These are phyloP conservation scores for Xylaria sp. DNA, from an alignment of 2,329 filamentous ascomycete genomes.

Conservation along the genomic window DNA sequence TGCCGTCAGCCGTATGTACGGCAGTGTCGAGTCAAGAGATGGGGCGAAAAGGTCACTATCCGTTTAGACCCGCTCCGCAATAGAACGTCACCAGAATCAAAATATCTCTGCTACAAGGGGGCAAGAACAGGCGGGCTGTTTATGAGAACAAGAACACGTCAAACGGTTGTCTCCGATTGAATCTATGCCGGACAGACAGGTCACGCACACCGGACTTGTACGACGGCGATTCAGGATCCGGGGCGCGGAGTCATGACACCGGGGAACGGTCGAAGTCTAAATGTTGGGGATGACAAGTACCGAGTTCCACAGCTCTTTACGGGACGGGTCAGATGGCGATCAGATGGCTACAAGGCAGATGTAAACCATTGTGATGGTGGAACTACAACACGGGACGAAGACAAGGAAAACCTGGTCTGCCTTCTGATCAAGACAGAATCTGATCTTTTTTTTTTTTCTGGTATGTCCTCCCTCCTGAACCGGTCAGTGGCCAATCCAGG, in stretches of 20 bases:
- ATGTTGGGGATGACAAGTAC: conserved; percentile 4
- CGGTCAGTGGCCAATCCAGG: background rate
- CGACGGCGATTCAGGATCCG: conserved; percentile 16
- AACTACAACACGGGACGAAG: background rate
- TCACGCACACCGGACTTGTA: conserved; percentile 1
- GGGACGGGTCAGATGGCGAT: background rate
- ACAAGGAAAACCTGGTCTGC: background rate
- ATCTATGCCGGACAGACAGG: background rate
- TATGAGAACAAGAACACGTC: background rate
- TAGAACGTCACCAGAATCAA: background rate
- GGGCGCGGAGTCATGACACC: conserved; percentile 12
- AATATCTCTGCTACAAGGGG: background rate
- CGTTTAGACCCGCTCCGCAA: conserved; percentile 21
- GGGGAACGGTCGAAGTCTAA: conserved; percentile 11
- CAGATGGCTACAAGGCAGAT: background rate
- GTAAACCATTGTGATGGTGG: background rate
- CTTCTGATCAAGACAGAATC: background rate
- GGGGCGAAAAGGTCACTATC: background rate
- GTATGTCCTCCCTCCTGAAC: conserved; percentile 2
- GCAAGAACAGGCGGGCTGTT: background rate
- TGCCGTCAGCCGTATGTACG: background rate
- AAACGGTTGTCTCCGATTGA: background rate
- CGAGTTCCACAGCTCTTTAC: background rate
- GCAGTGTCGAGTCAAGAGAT: conserved; percentile 15
- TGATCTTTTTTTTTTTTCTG: background rate